Percentiles rank a stretch among this genome's conserved stretches.
These are phyloP conservation scores for Gymnopilus dilepis DNA, from an alignment of 768 basidiomycete species.

Conservation along the genomic window DNA sequence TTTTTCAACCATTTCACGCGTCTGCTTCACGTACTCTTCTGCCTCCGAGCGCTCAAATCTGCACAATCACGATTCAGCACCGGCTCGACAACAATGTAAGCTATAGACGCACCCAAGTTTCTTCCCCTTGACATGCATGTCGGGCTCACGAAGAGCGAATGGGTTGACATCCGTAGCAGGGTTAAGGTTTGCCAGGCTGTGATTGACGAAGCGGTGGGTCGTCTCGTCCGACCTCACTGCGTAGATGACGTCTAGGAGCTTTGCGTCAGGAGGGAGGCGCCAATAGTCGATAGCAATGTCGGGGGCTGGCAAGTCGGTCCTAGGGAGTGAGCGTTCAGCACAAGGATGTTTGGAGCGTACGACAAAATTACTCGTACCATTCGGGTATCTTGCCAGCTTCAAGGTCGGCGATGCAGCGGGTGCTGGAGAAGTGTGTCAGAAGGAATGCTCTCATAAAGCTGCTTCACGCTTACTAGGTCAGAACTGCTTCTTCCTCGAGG, in stretches of 20 bases:
- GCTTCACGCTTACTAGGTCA: conserved; percentile 76
- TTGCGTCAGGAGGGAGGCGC: conserved; percentile 76
- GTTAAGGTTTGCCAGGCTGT: conserved; percentile 89
- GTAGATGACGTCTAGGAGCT: conserved; percentile 88
- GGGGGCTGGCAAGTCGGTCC: conserved; percentile 77
- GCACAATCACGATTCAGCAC: background rate
- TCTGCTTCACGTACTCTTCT: conserved; percentile 65
- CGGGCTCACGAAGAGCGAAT: conserved; percentile 89
- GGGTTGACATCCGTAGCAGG: conserved; percentile 83
- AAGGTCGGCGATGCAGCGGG: conserved; percentile 82
- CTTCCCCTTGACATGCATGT: conserved; percentile 82
- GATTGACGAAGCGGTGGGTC: conserved; percentile 95
- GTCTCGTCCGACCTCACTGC: conserved; percentile 94
- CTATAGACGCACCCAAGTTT: conserved; percentile 63
- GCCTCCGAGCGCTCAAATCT: conserved; percentile 76
- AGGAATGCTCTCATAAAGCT: background rate
- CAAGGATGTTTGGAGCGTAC: background rate
- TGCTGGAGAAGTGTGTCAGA: conserved; percentile 47
- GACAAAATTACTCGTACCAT: conserved; percentile 53
- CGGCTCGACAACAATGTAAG: conserved; percentile 14
- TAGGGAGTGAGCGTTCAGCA: conserved; percentile 24
- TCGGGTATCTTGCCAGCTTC: conserved; percentile 81
- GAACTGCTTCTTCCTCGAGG: conserved; percentile 94
- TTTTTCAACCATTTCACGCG: conserved; percentile 57
- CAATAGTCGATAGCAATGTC: conserved; percentile 96